Evolutionary conservation across 805 yeast species (phyloP).

Genomic region (Cyberlindnera suaveolens): DNA sequence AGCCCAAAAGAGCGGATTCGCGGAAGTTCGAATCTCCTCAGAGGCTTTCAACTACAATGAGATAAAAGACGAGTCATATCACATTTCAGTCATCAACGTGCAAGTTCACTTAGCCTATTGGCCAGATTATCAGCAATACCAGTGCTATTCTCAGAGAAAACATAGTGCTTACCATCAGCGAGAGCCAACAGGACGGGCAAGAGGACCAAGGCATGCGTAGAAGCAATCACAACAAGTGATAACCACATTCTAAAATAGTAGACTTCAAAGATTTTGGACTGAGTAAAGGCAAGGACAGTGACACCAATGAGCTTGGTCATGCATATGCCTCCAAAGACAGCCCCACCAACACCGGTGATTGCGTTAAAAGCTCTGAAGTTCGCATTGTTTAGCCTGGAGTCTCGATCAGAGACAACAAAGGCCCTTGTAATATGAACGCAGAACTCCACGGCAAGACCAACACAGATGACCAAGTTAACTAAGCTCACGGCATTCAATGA

Average conservation of each 20-base stretch:
- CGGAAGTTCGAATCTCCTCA: neutral
- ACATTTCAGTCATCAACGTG: neutral
- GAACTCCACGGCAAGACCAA: conserved; percentile 90
- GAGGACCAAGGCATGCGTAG: conserved; percentile 70
- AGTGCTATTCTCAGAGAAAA: conserved; percentile 29
- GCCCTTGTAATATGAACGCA: conserved; percentile 84
- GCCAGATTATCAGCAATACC: conserved; percentile 28
- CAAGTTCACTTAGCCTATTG: conserved; percentile 11
- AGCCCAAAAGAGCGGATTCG: neutral
- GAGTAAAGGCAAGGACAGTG: conserved; percentile 76
- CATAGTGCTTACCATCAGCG: conserved; percentile 55
- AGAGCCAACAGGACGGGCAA: conserved; percentile 68
- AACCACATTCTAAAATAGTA: conserved; percentile 96
- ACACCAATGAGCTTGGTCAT: conserved; percentile 88
- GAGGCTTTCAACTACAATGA: neutral
- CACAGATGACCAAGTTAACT: conserved; percentile 87
- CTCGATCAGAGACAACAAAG: conserved; percentile 37
- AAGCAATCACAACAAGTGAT: conserved; percentile 67
- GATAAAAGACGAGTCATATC: neutral
- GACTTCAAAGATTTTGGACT: conserved; percentile 81
- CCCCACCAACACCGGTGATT: conserved; percentile 74
- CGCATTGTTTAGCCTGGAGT: conserved; percentile 26
- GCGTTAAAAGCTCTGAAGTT: conserved; percentile 44
- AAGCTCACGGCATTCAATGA: conserved; percentile 83
- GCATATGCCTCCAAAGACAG: conserved; percentile 88